Evolutionary conservation across 352 stramenopile genomes (phyloP).

Genomic region (Ophiocytium majus): DNA sequence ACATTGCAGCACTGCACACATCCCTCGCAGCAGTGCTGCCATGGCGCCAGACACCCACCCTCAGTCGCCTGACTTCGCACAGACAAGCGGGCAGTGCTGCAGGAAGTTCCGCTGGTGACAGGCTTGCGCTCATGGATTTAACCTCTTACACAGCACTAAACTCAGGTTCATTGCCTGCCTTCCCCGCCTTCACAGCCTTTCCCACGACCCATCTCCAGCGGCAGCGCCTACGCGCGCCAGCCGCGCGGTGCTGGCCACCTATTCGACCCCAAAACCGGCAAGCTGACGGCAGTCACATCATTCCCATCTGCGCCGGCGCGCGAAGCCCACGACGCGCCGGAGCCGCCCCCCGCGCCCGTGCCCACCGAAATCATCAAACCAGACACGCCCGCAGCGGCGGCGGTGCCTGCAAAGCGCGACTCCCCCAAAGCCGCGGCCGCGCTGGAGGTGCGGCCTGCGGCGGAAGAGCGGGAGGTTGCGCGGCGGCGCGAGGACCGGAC

Average conservation of each 20-base stretch:
- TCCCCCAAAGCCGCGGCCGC: too few relatives aligned
- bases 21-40: too few relatives aligned
- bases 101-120: too few relatives aligned
- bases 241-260: constrained; percentile 15
- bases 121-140: too few relatives aligned
- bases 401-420: not conserved
- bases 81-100: too few relatives aligned
- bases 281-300: constrained; percentile 14
- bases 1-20: too few relatives aligned
- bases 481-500: not conserved
- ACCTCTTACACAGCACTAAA: too few relatives aligned
- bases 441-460: not conserved
- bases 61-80: too few relatives aligned
- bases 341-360: not conserved
- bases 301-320: not conserved
- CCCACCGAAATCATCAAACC: not conserved
- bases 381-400: not conserved
- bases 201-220: too few relatives aligned
- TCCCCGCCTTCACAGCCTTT: too few relatives aligned
- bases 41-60: too few relatives aligned
- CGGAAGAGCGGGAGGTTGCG: not conserved
- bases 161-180: too few relatives aligned
- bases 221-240: not conserved
- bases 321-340: not conserved
- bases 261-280: constrained; percentile 22